phyloP scores from a whole-genome alignment of 2,329 filamentous ascomycete genomes.

The Clathrospora elynae region DNA sequence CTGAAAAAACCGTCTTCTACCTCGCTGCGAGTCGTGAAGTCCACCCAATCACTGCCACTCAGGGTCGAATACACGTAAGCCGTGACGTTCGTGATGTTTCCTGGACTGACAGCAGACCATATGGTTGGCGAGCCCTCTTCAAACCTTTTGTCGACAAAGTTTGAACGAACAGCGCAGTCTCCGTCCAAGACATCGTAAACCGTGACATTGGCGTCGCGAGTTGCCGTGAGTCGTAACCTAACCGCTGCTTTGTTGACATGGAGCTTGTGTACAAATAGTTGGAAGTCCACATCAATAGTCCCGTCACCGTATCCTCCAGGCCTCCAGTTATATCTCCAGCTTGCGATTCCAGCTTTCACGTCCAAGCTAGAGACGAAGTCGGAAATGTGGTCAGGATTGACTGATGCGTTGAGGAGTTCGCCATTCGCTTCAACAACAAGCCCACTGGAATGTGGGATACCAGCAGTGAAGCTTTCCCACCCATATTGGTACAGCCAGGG shows the following conservation, averaged over 20 bases:
- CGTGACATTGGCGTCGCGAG: constrained; percentile 59
- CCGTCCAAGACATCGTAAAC: constrained; percentile 72
- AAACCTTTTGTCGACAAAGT: constrained; percentile 61
- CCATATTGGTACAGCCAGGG: constrained; percentile 72
- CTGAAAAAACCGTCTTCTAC: constrained; percentile 58
- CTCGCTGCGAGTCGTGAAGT: constrained; percentile 51
- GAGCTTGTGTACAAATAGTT: constrained; percentile 69
- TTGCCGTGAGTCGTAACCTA: constrained; percentile 63
- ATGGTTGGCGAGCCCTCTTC: constrained; percentile 61
- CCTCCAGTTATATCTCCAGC: constrained; percentile 70
- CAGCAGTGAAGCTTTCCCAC: constrained; percentile 71
- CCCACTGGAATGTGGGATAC: constrained; percentile 71
- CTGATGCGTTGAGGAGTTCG: constrained; percentile 64
- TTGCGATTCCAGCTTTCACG: constrained; percentile 65
- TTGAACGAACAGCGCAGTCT: constrained; percentile 67
- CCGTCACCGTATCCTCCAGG: constrained; percentile 53
- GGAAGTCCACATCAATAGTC: constrained; percentile 65
- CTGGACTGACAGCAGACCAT: constrained; percentile 68
- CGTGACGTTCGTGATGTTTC: constrained; percentile 65
- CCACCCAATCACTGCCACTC: constrained; percentile 53
- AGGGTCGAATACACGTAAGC: constrained; percentile 63
- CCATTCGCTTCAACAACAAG: constrained; percentile 62
- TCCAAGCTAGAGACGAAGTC: constrained; percentile 66
- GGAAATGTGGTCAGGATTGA: constrained; percentile 62
- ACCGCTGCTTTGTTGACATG: constrained; percentile 66